These are phyloP conservation scores for Hamamelis virginiana DNA, from an alignment of 164 flowering plant species.

Conservation along the genomic window DNA sequence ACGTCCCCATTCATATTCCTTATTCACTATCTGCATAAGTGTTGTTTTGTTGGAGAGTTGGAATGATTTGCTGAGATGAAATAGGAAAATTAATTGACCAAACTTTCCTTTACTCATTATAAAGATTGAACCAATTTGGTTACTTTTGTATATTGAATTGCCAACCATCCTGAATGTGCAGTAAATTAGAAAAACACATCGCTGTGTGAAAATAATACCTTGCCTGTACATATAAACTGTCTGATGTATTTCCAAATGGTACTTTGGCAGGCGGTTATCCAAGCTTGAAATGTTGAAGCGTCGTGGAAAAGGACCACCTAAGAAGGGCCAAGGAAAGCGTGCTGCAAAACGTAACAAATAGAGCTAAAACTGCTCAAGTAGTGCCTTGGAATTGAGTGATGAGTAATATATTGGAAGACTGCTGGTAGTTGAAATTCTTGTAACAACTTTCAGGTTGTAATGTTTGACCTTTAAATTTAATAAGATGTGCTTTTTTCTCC, in stretches of 20 bases:
- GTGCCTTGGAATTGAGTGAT: neutral
- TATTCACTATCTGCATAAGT: no score
- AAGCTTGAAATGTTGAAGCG: conserved; percentile 87
- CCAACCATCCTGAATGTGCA: neutral
- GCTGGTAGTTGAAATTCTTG: neutral
- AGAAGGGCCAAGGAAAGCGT: conserved; percentile 88
- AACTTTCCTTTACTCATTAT: no score
- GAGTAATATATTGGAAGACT: neutral
- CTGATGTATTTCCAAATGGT: neutral
- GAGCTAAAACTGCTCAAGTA: conserved; percentile 8
- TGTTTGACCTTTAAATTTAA: no score
- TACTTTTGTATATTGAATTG: neutral
- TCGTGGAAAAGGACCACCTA: conserved; percentile 83
- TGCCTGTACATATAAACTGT: neutral
- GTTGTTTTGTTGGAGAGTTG: no score
- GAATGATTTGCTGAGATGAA: no score
- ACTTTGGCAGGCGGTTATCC: conserved; percentile 50
- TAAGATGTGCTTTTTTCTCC: no score
- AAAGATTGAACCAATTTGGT: neutral
- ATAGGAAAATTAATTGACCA: no score
- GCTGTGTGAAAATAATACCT: neutral
- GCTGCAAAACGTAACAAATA: conserved; percentile 59
- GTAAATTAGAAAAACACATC: no score
- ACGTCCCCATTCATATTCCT: no score
- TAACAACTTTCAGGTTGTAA: neutral